Conservation (phyloP, 176 grass and related monocot genomes). For the Tuctoria greenei region DNA sequence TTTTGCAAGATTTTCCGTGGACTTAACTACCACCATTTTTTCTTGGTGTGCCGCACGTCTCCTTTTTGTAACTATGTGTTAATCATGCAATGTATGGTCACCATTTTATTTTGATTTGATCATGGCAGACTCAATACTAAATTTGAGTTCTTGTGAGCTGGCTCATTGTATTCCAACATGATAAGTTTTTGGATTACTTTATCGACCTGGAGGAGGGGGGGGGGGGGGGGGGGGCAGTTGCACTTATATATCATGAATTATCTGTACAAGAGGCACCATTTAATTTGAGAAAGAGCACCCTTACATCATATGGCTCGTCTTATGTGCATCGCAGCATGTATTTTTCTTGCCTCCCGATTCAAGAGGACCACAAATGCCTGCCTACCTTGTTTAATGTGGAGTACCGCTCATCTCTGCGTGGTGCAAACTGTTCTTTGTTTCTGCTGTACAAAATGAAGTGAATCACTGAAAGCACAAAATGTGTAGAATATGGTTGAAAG, state of each 20-base stretch:
- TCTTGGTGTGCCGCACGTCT: not conserved
- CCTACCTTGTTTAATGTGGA: constrained; percentile 45
- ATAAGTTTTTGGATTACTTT: not conserved
- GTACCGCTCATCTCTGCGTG: constrained; percentile 30
- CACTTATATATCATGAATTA: not conserved
- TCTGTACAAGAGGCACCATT: not conserved
- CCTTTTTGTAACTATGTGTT: not conserved
- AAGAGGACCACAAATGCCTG: constrained; percentile 37
- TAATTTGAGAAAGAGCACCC: not conserved
- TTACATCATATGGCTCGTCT: not conserved
- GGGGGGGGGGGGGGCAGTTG: not conserved
- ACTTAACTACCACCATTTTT: constrained; percentile 10
- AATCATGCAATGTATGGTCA: not conserved
- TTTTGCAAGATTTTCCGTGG: not conserved
- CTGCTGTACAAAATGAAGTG: constrained; percentile 28
- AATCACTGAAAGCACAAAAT: not conserved
- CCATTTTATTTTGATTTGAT: not conserved
- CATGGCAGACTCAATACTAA: not conserved
- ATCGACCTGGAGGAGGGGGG: too few relatives aligned
- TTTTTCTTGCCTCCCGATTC: not conserved
- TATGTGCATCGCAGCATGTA: constrained; percentile 9
- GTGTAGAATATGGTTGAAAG: not conserved
- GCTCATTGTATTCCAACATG: not conserved
- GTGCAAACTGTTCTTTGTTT: constrained; percentile 23
- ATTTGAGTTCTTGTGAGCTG: not conserved